Evolutionary conservation across 768 basidiomycete genomes (phyloP), one percentile per base, ranked within the genome.

Genomic region (Lentinula boryana): DNA sequence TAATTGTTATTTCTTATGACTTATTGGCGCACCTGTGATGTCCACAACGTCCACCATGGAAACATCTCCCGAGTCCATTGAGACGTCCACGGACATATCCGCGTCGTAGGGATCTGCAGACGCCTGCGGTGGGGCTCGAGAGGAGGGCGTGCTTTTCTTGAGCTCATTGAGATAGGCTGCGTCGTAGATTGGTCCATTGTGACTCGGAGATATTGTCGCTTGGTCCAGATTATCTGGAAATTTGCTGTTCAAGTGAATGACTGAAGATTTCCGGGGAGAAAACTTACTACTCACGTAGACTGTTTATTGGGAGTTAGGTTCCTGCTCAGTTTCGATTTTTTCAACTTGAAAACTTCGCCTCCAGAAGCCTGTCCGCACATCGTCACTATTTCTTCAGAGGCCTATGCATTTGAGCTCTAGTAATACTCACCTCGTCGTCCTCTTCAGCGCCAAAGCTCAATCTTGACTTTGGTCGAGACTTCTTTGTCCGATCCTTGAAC

Each of bases 401-500:
- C 1, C 36, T 41, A 3, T 40, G 56, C 40, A 21, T 46, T 16
- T 15, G 23, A 44, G 64, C 55, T 63, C 61, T 63, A 58, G 63
- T 50, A 61, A 69, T 62, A 68, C 75, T 88, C 79, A 88, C 89
- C 43, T 83, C 80, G 43, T 56, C 55, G 21, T 56, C 32, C 12
- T 77, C 78, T 40, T 78, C 80, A 60, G 74, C 88, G 5, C 91
- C 91, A 72, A 94, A 94, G 69, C 91, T 93, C 59, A 94, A 77
- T 58, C 79, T 80, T 3, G 88, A 81, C 69, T 86, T 87, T 41
- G 83, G 78, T 67, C 84, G 85, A 16, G 82, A 71, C 62, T 85
- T 86, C 73, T 85, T 91, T 40, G 75, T 75, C 68, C 88, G 89
- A 65, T 80, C 86, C 78, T 88, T 93, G 61, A 91, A 67, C 70